Conservation (phyloP, 768 basidiomycete genomes). For the Kwoniella heveanensis region DNA sequence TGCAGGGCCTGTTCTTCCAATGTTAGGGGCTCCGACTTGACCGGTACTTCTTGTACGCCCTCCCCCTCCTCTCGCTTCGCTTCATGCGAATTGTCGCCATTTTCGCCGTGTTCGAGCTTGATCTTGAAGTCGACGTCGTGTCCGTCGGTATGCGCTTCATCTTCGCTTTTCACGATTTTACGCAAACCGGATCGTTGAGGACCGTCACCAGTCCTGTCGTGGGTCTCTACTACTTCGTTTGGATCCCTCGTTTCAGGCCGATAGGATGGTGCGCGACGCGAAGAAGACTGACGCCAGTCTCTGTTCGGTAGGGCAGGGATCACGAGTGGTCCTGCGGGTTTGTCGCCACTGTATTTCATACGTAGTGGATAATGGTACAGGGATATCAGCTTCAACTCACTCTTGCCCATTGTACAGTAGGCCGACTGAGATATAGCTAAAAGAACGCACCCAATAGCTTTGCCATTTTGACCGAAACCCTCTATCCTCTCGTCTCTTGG, state of each 20-base stretch:
- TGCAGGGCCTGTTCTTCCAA: slow-evolving; percentile 75
- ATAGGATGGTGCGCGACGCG: slow-evolving; percentile 64
- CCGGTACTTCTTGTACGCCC: neutral
- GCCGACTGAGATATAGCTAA: neutral
- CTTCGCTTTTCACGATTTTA: slow-evolving; percentile 37
- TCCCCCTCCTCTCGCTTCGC: neutral
- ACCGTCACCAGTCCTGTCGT: slow-evolving; percentile 74
- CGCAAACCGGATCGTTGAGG: slow-evolving; percentile 70
- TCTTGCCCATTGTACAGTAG: neutral
- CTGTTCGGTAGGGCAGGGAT: slow-evolving; percentile 83
- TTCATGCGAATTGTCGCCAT: slow-evolving; percentile 20
- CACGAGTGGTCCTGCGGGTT: slow-evolving; percentile 68
- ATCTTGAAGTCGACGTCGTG: slow-evolving; percentile 5
- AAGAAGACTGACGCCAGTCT: slow-evolving; percentile 72
- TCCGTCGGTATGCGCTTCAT: slow-evolving; percentile 9
- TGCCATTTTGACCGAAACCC: slow-evolving; percentile 71
- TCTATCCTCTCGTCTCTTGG: slow-evolving; percentile 70
- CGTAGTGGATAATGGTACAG: slow-evolving; percentile 5
- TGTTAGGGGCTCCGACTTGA: slow-evolving; percentile 60
- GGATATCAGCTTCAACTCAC: slow-evolving; percentile 46
- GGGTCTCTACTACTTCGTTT: slow-evolving; percentile 26
- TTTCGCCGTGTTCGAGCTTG: slow-evolving; percentile 31
- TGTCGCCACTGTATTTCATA: slow-evolving; percentile 57
- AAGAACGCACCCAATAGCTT: slow-evolving; percentile 80
- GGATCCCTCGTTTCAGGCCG: slow-evolving; percentile 40